Percentiles rank a stretch among this genome's conserved stretches.
These are phyloP conservation scores for Plasmopara halstedii DNA, from an alignment of 352 stramenopile genomes.

Conservation along the genomic window DNA sequence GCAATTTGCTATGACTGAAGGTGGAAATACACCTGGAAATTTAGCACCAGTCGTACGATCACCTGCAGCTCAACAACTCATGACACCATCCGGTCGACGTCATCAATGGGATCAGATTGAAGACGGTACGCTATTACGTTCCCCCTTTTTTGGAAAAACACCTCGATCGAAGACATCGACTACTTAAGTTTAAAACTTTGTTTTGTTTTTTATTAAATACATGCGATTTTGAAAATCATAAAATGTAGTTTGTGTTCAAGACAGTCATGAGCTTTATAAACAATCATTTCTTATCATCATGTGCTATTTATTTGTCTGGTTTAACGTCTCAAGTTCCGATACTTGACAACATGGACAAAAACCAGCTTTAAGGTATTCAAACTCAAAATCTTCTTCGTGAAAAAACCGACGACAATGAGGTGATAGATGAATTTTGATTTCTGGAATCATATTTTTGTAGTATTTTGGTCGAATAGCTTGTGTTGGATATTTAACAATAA, in stretches of 20 bases:
- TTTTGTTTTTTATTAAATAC: background rate
- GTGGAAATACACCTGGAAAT: constrained; percentile 47
- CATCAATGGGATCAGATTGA: constrained; percentile 55
- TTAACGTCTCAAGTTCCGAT: constrained; percentile 34
- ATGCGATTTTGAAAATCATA: too few species aligned
- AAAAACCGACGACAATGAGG: constrained; percentile 90
- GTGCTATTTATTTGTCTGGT: constrained; percentile 4
- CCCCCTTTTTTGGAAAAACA: constrained; percentile 22
- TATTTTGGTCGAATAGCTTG: constrained; percentile 68
- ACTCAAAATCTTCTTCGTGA: constrained; percentile 94
- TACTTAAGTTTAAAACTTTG: constrained; percentile 14
- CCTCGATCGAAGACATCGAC: constrained; percentile 14
- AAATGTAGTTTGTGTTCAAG: too few species aligned
- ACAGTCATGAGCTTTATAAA: too few species aligned
- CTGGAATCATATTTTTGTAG: constrained; percentile 90
- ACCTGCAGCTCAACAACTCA: constrained; percentile 35
- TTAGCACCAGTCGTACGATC: constrained; percentile 37
- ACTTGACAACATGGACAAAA: constrained; percentile 86
- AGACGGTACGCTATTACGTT: constrained; percentile 22
- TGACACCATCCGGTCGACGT: constrained; percentile 43
- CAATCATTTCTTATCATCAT: too few species aligned
- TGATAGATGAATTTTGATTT: constrained; percentile 88
- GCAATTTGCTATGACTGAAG: constrained; percentile 34
- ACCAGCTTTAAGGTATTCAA: constrained; percentile 84
- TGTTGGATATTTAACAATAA: constrained; percentile 77